Percentiles rank a stretch among this genome's conserved stretches.
Evolutionary conservation across 2,329 filamentous ascomycete genomes (phyloP).

Genomic region (Fusarium tricinctum): DNA sequence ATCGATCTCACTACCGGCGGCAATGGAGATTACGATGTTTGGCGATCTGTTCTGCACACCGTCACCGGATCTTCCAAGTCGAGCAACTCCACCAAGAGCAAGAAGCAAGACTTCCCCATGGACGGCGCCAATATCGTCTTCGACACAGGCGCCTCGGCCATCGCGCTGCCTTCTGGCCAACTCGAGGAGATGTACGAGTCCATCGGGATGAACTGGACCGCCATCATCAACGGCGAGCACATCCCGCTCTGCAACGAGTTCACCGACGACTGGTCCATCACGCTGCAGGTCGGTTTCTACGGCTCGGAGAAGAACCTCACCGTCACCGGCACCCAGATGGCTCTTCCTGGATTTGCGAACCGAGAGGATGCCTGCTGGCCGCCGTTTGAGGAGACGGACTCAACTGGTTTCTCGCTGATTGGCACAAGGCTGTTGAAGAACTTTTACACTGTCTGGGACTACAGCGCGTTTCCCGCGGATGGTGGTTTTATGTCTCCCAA

Average conservation of each 20-base stretch:
- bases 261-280: slow-evolving; percentile 54
- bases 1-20: slow-evolving; percentile 32
- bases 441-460: slow-evolving; percentile 55
- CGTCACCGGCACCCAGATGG: slow-evolving; percentile 53
- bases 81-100: slow-evolving; percentile 32
- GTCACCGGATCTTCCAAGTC: slow-evolving; percentile 11
- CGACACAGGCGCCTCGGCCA: slow-evolving; percentile 52
- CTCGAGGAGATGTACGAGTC: slow-evolving; percentile 51
- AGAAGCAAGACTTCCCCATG: slow-evolving; percentile 1
- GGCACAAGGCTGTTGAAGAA: slow-evolving; percentile 50
- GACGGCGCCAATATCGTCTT: slow-evolving; percentile 46
- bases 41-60: slow-evolving; percentile 46
- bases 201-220: slow-evolving; percentile 55
- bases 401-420: slow-evolving; percentile 50
- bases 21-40: slow-evolving; percentile 48
- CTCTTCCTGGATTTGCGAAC: slow-evolving; percentile 52
- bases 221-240: slow-evolving; percentile 47
- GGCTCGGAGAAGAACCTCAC: slow-evolving; percentile 46
- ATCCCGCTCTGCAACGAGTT: slow-evolving; percentile 56
- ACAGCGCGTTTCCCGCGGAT: slow-evolving; percentile 37
- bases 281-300: slow-evolving; percentile 48
- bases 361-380: slow-evolving; percentile 55
- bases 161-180: slow-evolving; percentile 50
- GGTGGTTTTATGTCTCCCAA: slow-evolving; percentile 13
- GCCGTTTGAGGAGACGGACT: slow-evolving; percentile 50